Evolutionary conservation across 1,284 basidiomycete species (phyloP).

Genomic region (Bjerkandera adusta): DNA sequence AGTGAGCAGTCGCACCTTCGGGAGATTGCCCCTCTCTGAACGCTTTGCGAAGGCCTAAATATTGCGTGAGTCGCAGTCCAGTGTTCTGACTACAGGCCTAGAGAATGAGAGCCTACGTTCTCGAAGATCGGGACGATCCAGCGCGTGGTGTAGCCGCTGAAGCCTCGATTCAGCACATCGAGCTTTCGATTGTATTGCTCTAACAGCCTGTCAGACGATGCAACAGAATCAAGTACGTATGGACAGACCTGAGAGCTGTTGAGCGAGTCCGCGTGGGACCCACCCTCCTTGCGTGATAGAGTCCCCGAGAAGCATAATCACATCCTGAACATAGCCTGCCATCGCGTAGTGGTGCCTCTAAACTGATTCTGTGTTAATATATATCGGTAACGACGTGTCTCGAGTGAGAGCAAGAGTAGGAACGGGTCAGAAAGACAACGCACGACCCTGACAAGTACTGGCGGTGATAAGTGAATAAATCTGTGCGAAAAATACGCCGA

Average conservation of each 20-base stretch:
- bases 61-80: background rate
- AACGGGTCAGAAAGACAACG: too few relatives aligned
- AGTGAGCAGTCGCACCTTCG: slow-evolving; percentile 68
- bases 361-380: too few relatives aligned
- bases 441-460: too few relatives aligned
- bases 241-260: slow-evolving; percentile 57
- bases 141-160: slow-evolving; percentile 79
- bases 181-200: slow-evolving; percentile 76
- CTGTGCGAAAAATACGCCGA: too few relatives aligned
- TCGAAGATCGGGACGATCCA: slow-evolving; percentile 81
- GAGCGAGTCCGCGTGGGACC: slow-evolving; percentile 57
- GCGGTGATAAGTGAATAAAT: too few relatives aligned
- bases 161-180: slow-evolving; percentile 82
- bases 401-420: too few relatives aligned
- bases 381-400: too few relatives aligned
- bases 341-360: too few relatives aligned
- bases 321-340: slow-evolving; percentile 58
- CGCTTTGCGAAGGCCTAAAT: slow-evolving; percentile 54
- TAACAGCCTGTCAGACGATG: slow-evolving; percentile 26
- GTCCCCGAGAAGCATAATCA: slow-evolving; percentile 76
- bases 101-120: slow-evolving; percentile 47
- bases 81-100: too few relatives aligned
- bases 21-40: slow-evolving; percentile 44
- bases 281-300: slow-evolving; percentile 70
- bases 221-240: background rate